Evolutionary conservation across 805 yeast species (phyloP).

Genomic region (Saccharomycopsis oosterbeekiorum): DNA sequence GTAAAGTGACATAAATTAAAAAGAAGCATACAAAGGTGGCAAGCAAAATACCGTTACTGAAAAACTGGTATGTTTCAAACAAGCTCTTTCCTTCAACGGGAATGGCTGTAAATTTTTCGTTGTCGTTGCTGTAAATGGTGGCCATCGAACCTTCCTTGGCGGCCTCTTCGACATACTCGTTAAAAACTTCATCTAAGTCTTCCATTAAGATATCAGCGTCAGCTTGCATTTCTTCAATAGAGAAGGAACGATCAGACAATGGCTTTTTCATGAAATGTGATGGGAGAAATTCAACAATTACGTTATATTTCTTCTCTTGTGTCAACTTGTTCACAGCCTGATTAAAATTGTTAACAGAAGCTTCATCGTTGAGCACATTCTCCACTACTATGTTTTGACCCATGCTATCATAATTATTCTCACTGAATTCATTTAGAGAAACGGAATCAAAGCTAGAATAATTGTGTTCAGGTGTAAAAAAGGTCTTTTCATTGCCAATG

Average conservation of each 20-base stretch:
- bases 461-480: neutral
- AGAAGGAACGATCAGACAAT: neutral
- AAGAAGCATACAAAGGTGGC: conserved; percentile 45
- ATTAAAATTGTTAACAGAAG: neutral
- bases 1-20: conserved; percentile 38
- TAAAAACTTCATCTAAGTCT: conserved; percentile 11
- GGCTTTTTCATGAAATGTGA: neutral
- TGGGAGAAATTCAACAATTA: conserved; percentile 11
- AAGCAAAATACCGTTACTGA: conserved; percentile 68
- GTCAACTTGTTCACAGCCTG: neutral
- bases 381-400: neutral
- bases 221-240: conserved; percentile 6
- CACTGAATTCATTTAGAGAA: neutral
- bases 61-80: conserved; percentile 60
- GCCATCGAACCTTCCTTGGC: conserved; percentile 10
- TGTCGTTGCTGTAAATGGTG: conserved; percentile 2
- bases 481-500: neutral
- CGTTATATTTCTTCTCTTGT: neutral
- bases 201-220: conserved; percentile 8
- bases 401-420: neutral
- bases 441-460: neutral
- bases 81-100: conserved; percentile 28
- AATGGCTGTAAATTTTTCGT: conserved; percentile 5
- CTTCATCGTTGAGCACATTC: neutral
- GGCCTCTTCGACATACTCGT: conserved; percentile 14